Evolutionary conservation across 495 filamentous ascomycete species (phyloP), one percentile per base, ranked within the genome.

Genomic region (Letharia lupina): DNA sequence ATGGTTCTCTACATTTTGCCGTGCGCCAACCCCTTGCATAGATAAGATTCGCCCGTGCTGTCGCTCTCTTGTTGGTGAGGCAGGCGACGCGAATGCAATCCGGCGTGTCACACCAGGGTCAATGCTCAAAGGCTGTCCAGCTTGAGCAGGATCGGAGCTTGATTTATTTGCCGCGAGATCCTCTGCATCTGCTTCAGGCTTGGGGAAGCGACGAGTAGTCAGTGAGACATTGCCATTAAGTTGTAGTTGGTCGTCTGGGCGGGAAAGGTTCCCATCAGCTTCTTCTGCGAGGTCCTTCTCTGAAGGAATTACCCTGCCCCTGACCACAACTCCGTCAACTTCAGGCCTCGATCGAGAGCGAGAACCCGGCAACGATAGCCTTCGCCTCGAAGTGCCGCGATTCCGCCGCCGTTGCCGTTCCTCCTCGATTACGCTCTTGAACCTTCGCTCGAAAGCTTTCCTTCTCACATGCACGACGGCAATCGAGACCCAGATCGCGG

Each of bases 381-480:
- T 23, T 5, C 67, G 60, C 15, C 41, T 61, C 15, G 50, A 39
- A 20, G 42, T 47, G 23, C 67, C 62, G 31, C 67, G 60, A 7
- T 58, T 62, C 59, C 59, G 64, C 20, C 61, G 61, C 31, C 61
- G 62, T 28, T 66, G 56, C 13, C 68, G 62, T 64, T 81, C 81
- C 52, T 80, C 77, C 61, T 81, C 75, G 18, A 86, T 81, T 52
- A 90, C 79, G 45, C 79, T 75, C 63, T 83, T 71, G 71, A 92
- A 87, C 62, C 86, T 84, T 13, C 73, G 74, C 73, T 92, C 87
- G 70, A 95, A 95, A 11, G 83, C 87, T 69, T 81, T 80, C 73
- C 86, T 88, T 39, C 91, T 80, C 16, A 73, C 60, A 56, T 68
- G 58, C 4, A 90, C 81, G 1, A 86, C 86, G 69, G 81, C 83